Evolutionary conservation across 257 asterid genomes (phyloP), one percentile per base, ranked within the genome.

Genomic region (Leonotis leonurus): DNA sequence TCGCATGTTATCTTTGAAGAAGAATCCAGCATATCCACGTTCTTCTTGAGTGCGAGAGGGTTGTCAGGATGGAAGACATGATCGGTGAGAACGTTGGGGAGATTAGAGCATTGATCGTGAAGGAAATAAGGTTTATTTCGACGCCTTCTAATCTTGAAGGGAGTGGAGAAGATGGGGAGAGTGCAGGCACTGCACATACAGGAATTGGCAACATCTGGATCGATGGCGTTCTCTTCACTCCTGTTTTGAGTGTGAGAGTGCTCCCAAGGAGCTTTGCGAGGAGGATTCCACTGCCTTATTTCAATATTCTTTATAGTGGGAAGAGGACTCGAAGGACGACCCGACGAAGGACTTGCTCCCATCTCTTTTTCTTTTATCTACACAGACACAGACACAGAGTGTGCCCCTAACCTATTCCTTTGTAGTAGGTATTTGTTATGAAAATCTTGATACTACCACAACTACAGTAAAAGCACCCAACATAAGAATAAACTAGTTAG

Each of bases 151-250:
- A 33, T 8, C 1, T 8, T 33, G 58, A 62, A 33, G 39, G 58
- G 68, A 4, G 69, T 63, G 29, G 40, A 49, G 56, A 62, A 62
- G 59, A 62, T 62, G 8, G 58, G 68, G 14, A 62, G 48, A 6
- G 6, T 49, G 12, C 67, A 61, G 17, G 33, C 67, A 18, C 18
- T 3, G 21, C 56, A 61, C 3, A 0, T 0, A 7, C 10, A 14
- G 1, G 11, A 3, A 16, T 46, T 62, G 6, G 59, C 59, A 0
- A 46, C 49, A 2, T 48, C 68, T 9, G 58, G 58, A 32, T 62
- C 57, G 4, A 45, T 16, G 22, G 22, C 25, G 43, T 46, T 62
- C 27, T 7, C 36, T 24, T 25, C 55, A 27, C 21, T 55, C 44
- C 6, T 9, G 8, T 14, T 16, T 8, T n/a, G n/a, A n/a, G n/a